Conservation (phyloP, 345 rosid species). For the Hibiscus trionum region DNA sequence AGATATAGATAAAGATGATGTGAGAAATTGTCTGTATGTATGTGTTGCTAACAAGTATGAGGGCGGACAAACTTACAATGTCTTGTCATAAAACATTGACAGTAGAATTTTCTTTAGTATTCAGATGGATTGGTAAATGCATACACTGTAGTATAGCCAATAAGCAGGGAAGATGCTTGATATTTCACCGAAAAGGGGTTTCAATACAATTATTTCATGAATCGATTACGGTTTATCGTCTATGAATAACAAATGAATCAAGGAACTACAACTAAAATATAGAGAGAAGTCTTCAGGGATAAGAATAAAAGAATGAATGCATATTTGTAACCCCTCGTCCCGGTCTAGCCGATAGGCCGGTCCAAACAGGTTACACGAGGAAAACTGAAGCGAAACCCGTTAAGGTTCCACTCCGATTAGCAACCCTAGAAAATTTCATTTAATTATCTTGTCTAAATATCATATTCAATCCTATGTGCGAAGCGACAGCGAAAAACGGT, state of each 20-base stretch:
- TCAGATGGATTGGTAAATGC: too few species aligned
- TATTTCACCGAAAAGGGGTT: constrained; percentile 13
- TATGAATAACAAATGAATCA: constrained; percentile 18
- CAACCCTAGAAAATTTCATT: too few species aligned
- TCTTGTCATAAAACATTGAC: neutral
- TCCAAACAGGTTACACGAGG: too few species aligned
- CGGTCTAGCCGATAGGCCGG: too few species aligned
- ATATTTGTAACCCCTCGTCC: neutral
- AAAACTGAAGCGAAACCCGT: too few species aligned
- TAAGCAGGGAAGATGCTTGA: too few species aligned
- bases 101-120: neutral
- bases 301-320: constrained; percentile 18
- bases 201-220: constrained; percentile 8
- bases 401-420: too few species aligned
- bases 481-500: too few species aligned
- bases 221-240: constrained; percentile 17
- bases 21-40: neutral
- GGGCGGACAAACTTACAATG: neutral
- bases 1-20: neutral
- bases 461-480: too few species aligned
- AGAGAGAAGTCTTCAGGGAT: neutral
- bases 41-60: neutral
- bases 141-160: too few species aligned
- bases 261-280: neutral
- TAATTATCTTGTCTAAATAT: too few species aligned